Evolutionary conservation across 2,329 filamentous ascomycete species (phyloP), one percentile per base, ranked within the genome.

Genomic region (Trichoderma pleuroti): DNA sequence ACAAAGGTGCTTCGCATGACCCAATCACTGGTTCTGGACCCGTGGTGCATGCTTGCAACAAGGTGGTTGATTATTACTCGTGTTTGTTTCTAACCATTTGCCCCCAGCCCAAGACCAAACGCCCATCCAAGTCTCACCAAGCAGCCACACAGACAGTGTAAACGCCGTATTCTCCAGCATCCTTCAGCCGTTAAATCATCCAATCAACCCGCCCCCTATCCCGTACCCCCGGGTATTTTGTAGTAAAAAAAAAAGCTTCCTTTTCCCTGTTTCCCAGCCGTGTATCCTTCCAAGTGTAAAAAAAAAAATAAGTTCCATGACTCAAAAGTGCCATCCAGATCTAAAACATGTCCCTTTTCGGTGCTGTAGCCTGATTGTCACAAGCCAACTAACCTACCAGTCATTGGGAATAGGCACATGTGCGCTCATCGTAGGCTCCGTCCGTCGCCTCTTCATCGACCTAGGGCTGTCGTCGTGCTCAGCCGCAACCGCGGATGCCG

Each of bases 391-490:
- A n/a, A n/a, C n/a, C n/a, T 73, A 80, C 78, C 79, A 81, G 62
- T 73, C 78, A 72, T 78, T 76, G 64, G 78, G 77, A 32, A 80
- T 76, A 56, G 79, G 76, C 64, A 80, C 76, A 66, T 79, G 77
- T 54, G 74, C 74, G 57, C 79, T 78, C 28, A 81, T 42, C 28
- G 60, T 24, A 16, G 70, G 70, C 60, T 71, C 70, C 26, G 74
- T 77, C 70, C 81, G 76, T 57, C 81, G 76, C 71, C 80, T 77
- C 80, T 82, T 82, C 73, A 78, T 76, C 24, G 80, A 77, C 57
- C 80, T 72, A 2, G 81, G 81, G 73, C 80, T 82, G 16, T 74
- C 78, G 3, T 77, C 78, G 32, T 78, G 76, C 42, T 81, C 78
- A 42, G 74, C 72, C 16, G 71, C 73, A 30, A 71, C 74, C 9